Percentiles rank a stretch among this genome's conserved stretches.
phyloP scores from a whole-genome alignment of 805 yeast species.

The Blastobotrys mokoenaii region DNA sequence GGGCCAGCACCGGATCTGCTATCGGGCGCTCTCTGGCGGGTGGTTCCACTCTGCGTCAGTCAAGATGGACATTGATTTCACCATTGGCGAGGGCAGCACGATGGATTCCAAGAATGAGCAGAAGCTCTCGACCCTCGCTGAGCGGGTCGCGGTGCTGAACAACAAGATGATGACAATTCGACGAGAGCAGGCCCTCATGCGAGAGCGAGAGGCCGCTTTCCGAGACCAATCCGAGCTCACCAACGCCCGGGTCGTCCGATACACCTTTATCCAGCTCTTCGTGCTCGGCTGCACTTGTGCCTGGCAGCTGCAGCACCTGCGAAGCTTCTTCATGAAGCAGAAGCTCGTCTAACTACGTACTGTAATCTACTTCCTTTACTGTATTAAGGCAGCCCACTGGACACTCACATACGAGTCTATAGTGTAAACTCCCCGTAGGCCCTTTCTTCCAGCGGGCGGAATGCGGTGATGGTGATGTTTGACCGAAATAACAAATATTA shows the following conservation, averaged over 20 bases:
- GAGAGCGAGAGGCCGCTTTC: conserved; percentile 62
- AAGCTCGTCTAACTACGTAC: conserved; percentile 52
- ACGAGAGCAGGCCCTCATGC: conserved; percentile 55
- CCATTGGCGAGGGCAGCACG: conserved; percentile 54
- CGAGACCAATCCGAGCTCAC: conserved; percentile 72
- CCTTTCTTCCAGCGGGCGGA: too few relatives aligned
- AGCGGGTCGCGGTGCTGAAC: conserved; percentile 48
- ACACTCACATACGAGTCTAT: too few relatives aligned
- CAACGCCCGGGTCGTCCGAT: conserved; percentile 60
- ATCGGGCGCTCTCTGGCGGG: conserved; percentile 49
- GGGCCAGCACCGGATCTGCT: conserved; percentile 81
- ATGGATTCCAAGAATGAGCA: conserved; percentile 56
- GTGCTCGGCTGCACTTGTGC: conserved; percentile 63
- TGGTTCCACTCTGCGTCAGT: conserved; percentile 56
- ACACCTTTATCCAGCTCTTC: conserved; percentile 65
- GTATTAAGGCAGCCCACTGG: too few relatives aligned
- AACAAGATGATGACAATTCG: conserved; percentile 50
- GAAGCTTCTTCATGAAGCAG: conserved; percentile 78
- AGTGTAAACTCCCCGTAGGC: neutral
- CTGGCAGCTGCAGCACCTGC: conserved; percentile 70
- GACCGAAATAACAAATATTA: neutral
- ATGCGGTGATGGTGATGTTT: too few relatives aligned
- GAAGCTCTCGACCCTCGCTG: conserved; percentile 44
- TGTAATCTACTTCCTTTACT: too few relatives aligned
- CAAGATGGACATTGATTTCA: conserved; percentile 67